phyloP scores from a whole-genome alignment of 2,329 filamentous ascomycete genomes.

The Pezicula neosporulosa region DNA sequence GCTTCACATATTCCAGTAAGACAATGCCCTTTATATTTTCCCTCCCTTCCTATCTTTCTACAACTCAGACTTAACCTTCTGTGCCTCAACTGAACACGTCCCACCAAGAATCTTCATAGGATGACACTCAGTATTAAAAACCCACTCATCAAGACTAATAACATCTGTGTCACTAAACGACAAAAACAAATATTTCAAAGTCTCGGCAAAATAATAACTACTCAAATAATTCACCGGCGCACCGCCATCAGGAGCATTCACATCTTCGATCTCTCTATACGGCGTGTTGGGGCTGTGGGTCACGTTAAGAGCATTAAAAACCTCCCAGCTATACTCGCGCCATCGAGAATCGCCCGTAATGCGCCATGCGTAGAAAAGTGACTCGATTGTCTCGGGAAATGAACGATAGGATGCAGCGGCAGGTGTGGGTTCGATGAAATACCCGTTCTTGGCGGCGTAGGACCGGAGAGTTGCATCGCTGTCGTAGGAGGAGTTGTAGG shows the following conservation, averaged over 20 bases:
- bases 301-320: constrained; percentile 61
- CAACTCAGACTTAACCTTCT: background rate
- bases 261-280: constrained; percentile 60
- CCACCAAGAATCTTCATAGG: constrained; percentile 4
- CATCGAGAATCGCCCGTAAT: constrained; percentile 70
- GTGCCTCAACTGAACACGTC: background rate
- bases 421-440: constrained; percentile 24
- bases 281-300: constrained; percentile 61
- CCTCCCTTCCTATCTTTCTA: too few species aligned
- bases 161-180: constrained; percentile 65
- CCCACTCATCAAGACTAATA: constrained; percentile 58
- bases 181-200: constrained; percentile 76
- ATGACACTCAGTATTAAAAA: constrained; percentile 14
- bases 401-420: constrained; percentile 52
- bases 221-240: constrained; percentile 66
- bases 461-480: constrained; percentile 54
- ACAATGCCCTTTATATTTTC: too few species aligned
- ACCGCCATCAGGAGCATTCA: constrained; percentile 59
- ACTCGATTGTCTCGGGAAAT: constrained; percentile 75
- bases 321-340: constrained; percentile 78
- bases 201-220: constrained; percentile 82
- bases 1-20: too few species aligned
- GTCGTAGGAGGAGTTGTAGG: constrained; percentile 23
- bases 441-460: constrained; percentile 66
- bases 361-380: constrained; percentile 79